phyloP scores from a whole-genome alignment of 1,284 basidiomycete species.

The Fomitiporia mediterranea region DNA sequence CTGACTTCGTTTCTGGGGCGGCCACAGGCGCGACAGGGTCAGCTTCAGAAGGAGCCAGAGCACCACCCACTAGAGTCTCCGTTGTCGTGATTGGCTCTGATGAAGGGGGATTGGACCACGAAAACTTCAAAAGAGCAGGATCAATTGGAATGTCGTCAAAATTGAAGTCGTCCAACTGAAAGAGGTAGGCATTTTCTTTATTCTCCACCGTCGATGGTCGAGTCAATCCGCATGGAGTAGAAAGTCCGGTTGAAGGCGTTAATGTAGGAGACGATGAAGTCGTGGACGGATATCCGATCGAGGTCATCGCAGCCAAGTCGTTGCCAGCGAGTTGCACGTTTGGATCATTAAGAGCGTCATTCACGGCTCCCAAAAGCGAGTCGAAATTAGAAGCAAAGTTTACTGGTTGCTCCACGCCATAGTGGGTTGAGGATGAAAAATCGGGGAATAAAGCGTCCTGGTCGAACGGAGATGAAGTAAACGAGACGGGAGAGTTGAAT shows the following conservation, averaged over 20 bases:
- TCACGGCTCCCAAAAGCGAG: constrained; percentile 10
- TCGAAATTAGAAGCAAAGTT: constrained; percentile 7
- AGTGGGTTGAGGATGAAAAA: neutral
- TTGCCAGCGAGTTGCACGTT: constrained; percentile 1
- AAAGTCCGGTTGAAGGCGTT: constrained; percentile 14
- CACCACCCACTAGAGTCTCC: neutral
- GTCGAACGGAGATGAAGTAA: neutral
- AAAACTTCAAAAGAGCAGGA: constrained; percentile 4
- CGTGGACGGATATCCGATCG: constrained; percentile 2
- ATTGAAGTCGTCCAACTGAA: constrained; percentile 3
- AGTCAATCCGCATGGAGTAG: constrained; percentile 16
- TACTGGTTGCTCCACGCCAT: neutral
- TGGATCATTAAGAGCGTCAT: constrained; percentile 2
- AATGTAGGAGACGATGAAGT: constrained; percentile 9
- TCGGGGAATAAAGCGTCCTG: neutral
- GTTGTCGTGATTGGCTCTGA: neutral
- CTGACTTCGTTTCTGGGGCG: neutral
- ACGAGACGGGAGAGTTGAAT: neutral
- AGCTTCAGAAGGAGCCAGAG: neutral
- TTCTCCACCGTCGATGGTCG: neutral
- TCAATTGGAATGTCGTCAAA: constrained; percentile 15
- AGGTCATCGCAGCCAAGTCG: constrained; percentile 8
- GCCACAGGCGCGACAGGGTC: neutral
- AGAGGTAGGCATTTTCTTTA: constrained; percentile 7
- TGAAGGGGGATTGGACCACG: neutral